Base-by-base conservation (phyloP, 1,284 basidiomycete species). In the Ganoderma sp. region DNA sequence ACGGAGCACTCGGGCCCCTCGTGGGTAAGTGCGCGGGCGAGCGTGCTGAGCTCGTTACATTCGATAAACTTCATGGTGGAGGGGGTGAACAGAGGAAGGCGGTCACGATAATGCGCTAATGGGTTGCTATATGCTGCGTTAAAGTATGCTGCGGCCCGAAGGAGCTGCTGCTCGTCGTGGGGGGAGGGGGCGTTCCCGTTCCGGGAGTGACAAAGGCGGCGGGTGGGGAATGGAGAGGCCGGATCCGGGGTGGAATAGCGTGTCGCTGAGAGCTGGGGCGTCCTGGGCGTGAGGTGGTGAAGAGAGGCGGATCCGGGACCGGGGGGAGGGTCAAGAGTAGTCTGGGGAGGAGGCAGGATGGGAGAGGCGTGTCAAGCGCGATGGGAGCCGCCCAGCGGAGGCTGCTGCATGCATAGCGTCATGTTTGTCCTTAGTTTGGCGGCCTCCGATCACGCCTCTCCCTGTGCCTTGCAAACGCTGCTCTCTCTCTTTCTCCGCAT, bases 1-100 rank as follows among this genome's bases (percentile, higher is more conserved):
- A 98, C 94, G 37, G 91, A 89, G 79, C 95, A 95, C 81, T 98
- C 96, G 61, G 94, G 90, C 6, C 94, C 92, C 71, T 94, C 90
- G 79, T 93, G 90, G 12, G 89, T 93, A 59, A 97, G 89, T n/a
- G 92, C 89, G 74, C 90, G 88, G 0, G 94, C 92, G 67, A 97
- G 88, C 67, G 88, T 87, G 32, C 90, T 88, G 37, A 97, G 86
- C 67, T 92, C 88, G 43, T 95, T 93, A 66, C 88, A 88, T 78
- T 97, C 94, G 76, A 97, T 93, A 82, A 92, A 97, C 81, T 97
- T 97, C 96, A 97, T 97, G 65, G 63, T 67, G 67, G 52, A 57
- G 66, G 56, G 39, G 62, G 7, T 43, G 43, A 17, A 45, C 6
- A 19, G 67, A 12, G 25, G 10, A 3, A 15, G 19, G 56, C 1